Evolutionary conservation across 495 filamentous ascomycete genomes (phyloP), one percentile per base, ranked within the genome.

Genomic region (Hyaloscypha bicolor): DNA sequence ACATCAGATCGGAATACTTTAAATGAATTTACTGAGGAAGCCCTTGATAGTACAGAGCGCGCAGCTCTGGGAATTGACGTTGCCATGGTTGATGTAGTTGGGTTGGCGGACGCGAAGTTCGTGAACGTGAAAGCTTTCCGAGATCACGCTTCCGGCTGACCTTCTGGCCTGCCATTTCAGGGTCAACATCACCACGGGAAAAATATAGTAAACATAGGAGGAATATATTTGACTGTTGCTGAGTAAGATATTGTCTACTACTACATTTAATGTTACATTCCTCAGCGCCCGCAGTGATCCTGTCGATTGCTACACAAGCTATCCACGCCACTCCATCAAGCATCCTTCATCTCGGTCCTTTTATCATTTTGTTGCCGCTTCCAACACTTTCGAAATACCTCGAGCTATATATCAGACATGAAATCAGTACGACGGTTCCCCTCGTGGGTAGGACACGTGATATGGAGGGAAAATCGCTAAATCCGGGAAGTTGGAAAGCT

Each of bases 371-470:
- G 90, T 68, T 97, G 90, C 65, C 81, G 84, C 77, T 96, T 96
- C 95, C 95, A 99, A 76, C 95, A 99, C 71, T 90, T 84, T 71
- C 87, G 88, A 75, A 99, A 99, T 9, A 84, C 85, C 76, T 97
- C 91, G 92, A 99, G 96, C 95, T 99, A 69, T 29, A 70, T 29
- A 16, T 21, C 30, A 39, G 56, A 59, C 51, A 2, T 22, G 57
- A 25, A 35, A 21, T 62, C 60, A 64, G 58, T 52, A 19, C 29
- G 21, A 62, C 55, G 6, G n/a, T 30, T 8, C 22, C 55, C 30
- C 16, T 62, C 14, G 33, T 52, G 57, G n/a, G 9, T 21, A 35
- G 25, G 30, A 42, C 68, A 71, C 68, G 71, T 71, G 71, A 73
- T 71, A 52, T 21, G 25, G 29, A 69, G 33, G 29, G 52, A 71